Percentiles rank a stretch among this genome's conserved stretches.
Evolutionary conservation across 2,329 filamentous ascomycete species (phyloP).

Genomic region (Paraconiothyrium brasiliense): DNA sequence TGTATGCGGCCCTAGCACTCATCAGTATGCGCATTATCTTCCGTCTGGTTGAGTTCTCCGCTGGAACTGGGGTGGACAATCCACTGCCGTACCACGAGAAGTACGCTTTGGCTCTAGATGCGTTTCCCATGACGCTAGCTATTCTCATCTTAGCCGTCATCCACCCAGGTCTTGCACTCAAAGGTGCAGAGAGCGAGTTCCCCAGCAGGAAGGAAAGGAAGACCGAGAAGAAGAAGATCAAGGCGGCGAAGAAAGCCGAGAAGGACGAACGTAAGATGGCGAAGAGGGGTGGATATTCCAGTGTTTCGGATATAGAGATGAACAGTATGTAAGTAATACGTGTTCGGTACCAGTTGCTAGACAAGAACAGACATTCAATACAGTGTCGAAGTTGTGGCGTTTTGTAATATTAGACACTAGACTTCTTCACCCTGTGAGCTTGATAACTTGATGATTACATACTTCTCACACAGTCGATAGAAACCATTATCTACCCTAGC

Average conservation of each 20-base stretch:
- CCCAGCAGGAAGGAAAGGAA: constrained; percentile 36
- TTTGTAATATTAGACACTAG: not conserved
- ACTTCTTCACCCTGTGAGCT: not conserved
- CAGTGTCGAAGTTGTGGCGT: not conserved
- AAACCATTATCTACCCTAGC: not conserved
- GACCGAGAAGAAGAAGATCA: constrained; percentile 34
- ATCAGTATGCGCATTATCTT: constrained; percentile 67
- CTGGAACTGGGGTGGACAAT: constrained; percentile 56
- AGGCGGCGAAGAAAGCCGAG: constrained; percentile 27
- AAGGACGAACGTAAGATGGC: constrained; percentile 26
- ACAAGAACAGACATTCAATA: not conserved
- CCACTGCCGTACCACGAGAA: constrained; percentile 60
- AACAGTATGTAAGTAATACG: not conserved
- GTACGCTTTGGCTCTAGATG: constrained; percentile 64
- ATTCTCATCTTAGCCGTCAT: constrained; percentile 31
- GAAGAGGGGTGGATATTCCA: constrained; percentile 13
- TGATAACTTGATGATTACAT: not conserved
- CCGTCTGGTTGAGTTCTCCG: constrained; percentile 66
- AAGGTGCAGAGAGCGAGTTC: constrained; percentile 37
- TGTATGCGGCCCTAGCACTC: constrained; percentile 54
- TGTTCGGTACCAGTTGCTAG: not conserved
- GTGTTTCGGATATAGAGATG: constrained; percentile 8
- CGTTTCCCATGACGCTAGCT: constrained; percentile 63
- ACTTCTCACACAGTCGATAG: not conserved
- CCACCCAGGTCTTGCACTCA: constrained; percentile 36